Percentiles rank a stretch among this genome's conserved stretches.
phyloP scores from a whole-genome alignment of 139 green algal genomes.

The Chlamydomonas sp. region DNA sequence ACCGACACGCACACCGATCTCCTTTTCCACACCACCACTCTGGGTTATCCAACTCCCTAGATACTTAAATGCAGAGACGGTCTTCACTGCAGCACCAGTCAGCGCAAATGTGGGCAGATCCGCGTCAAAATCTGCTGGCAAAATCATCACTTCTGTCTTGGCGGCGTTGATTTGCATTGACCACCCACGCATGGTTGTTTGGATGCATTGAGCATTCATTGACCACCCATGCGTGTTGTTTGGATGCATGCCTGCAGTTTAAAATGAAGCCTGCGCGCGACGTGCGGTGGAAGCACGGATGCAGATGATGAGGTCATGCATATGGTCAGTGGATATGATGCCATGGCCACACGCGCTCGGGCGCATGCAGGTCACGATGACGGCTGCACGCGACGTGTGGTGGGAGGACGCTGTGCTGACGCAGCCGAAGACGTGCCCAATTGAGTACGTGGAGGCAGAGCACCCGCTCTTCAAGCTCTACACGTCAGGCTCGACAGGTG shows the following conservation, averaged over 20 bases:
- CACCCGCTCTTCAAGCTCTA: constrained; percentile 61
- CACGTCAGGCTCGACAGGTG: constrained; percentile 67
- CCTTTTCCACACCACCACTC: too few relatives aligned
- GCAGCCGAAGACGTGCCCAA: constrained; percentile 47
- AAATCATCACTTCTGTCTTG: too few relatives aligned
- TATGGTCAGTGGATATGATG: constrained; percentile 53
- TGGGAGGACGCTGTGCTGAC: constrained; percentile 64
- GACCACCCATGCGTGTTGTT: neutral
- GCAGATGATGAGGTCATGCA: constrained; percentile 12
- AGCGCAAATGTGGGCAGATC: too few relatives aligned
- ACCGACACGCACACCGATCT: too few relatives aligned
- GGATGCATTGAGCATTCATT: neutral
- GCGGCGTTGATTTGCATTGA: too few relatives aligned
- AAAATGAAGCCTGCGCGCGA: neutral
- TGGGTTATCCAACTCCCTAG: too few relatives aligned
- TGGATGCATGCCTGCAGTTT: neutral
- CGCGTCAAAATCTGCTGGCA: too few relatives aligned
- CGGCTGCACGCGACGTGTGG: constrained; percentile 63
- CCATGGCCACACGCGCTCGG: constrained; percentile 35
- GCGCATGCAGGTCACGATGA: constrained; percentile 29
- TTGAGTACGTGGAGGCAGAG: constrained; percentile 53
- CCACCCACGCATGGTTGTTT: too few relatives aligned
- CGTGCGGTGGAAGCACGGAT: neutral
- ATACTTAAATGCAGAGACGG: too few relatives aligned
- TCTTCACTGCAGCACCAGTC: too few relatives aligned